Conservation (phyloP, 1,284 basidiomycete species). For the Microbotryum intermedium region DNA sequence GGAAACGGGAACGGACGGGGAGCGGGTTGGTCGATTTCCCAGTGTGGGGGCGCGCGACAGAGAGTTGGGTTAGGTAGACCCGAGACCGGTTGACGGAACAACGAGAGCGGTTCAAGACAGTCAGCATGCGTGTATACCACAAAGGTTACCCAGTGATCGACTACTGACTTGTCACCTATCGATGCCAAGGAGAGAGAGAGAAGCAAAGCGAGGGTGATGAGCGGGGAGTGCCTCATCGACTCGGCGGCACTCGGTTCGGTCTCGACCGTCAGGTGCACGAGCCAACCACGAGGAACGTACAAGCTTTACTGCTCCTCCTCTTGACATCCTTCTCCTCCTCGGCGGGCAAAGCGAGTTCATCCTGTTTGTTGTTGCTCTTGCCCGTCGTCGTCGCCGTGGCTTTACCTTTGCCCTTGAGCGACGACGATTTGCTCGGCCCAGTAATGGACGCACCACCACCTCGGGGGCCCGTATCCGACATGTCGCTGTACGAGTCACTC, state of each 20-base stretch:
- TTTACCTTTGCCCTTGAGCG: too few relatives aligned
- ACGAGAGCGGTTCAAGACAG: too few relatives aligned
- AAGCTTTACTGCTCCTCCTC: slow-evolving; percentile 23
- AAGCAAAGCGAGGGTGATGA: background rate
- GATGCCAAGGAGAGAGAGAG: background rate
- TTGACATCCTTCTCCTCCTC: slow-evolving; percentile 4
- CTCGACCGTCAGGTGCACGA: background rate
- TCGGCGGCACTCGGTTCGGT: background rate
- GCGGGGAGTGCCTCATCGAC: too few relatives aligned
- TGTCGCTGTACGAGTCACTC: too few relatives aligned
- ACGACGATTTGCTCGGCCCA: too few relatives aligned
- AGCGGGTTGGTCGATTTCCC: background rate
- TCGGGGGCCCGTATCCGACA: too few relatives aligned
- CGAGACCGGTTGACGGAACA: background rate
- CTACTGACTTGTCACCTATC: slow-evolving; percentile 11
- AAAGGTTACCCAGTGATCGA: background rate
- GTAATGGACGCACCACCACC: too few relatives aligned
- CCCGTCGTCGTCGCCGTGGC: background rate
- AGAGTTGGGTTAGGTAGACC: background rate
- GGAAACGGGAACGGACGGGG: background rate
- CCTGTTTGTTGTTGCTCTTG: background rate
- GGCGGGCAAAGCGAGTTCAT: background rate
- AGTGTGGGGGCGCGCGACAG: background rate
- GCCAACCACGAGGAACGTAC: slow-evolving; percentile 3
- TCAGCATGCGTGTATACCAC: background rate